Percentiles rank a stretch among this genome's conserved stretches.
Conservation (phyloP, 116 monocot genomes). For the Iris pallida region DNA sequence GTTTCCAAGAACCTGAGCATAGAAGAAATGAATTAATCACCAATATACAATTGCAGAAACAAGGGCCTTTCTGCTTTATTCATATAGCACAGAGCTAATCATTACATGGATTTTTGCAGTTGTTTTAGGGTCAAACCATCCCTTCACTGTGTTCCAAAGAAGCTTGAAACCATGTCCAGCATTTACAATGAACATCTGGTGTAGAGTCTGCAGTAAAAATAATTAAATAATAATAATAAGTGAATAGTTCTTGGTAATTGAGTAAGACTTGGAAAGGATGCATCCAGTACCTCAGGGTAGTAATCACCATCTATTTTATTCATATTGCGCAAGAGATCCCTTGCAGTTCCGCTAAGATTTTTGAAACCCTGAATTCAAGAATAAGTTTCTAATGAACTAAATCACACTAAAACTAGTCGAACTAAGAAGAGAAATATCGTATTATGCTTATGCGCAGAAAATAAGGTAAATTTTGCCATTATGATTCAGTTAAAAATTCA, state of each 20-base stretch:
- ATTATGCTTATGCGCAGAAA: neutral
- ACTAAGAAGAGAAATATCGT: neutral
- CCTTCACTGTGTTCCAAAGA: constrained; percentile 45
- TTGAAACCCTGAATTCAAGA: constrained; percentile 34
- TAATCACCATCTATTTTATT: constrained; percentile 45
- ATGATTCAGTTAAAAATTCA: neutral
- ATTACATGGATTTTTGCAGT: constrained; percentile 44
- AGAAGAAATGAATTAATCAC: neutral
- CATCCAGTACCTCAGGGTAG: constrained; percentile 37
- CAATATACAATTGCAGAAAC: neutral
- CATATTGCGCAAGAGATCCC: constrained; percentile 24
- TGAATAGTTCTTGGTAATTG: neutral
- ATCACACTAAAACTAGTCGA: neutral
- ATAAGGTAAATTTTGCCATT: neutral
- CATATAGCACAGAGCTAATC: no score
- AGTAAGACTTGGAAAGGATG: neutral
- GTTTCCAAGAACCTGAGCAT: constrained; percentile 31
- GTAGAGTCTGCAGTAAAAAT: constrained; percentile 28
- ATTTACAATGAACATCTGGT: constrained; percentile 54
- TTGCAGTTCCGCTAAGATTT: constrained; percentile 33
- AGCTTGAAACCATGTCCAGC: constrained; percentile 42
- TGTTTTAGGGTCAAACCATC: constrained; percentile 45
- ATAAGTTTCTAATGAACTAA: neutral
- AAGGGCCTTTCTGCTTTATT: neutral
- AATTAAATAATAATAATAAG: neutral